These are phyloP conservation scores for Linnemannia zychae DNA, from an alignment of 192 early-diverging fungal species.

Conservation along the genomic window DNA sequence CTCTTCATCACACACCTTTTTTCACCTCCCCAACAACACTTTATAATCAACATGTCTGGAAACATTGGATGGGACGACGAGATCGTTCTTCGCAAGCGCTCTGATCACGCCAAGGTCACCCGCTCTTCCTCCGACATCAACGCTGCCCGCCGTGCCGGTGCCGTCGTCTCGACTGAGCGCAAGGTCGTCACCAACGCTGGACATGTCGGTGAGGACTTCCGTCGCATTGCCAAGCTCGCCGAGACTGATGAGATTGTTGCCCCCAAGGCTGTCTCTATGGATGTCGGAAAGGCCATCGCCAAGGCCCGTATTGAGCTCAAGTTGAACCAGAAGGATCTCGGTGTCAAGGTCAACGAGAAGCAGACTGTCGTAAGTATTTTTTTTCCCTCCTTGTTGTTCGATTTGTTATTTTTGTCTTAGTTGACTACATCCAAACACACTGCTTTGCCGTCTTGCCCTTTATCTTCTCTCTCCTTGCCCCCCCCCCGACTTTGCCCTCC, in stretches of 20 bases:
- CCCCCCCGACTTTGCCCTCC: neutral
- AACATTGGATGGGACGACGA: constrained; percentile 78
- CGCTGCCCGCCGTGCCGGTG: constrained; percentile 81
- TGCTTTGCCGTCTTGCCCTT: neutral
- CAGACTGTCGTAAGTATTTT: constrained; percentile 75
- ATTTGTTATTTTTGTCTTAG: constrained; percentile 6
- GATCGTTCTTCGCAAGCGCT: constrained; percentile 86
- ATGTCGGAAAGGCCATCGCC: constrained; percentile 86
- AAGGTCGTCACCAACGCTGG: constrained; percentile 75
- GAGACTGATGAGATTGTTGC: constrained; percentile 87
- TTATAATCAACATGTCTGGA: constrained; percentile 47
- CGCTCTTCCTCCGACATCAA: constrained; percentile 77
- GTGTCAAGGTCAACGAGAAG: constrained; percentile 93
- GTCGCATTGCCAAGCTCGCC: constrained; percentile 88
- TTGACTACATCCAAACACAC: neutral
- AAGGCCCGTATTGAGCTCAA: constrained; percentile 82
- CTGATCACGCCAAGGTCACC: constrained; percentile 70
- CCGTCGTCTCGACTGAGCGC: constrained; percentile 78
- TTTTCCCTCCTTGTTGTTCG: neutral
- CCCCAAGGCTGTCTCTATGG: constrained; percentile 74
- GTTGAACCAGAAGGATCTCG: constrained; percentile 92
- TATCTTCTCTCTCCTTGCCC: neutral
- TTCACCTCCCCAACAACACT: constrained; percentile 16
- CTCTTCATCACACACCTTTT: neutral
- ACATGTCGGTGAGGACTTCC: constrained; percentile 76